These are phyloP conservation scores for Crithidia expoeki DNA, from an alignment of 208 protist species.

Conservation along the genomic window DNA sequence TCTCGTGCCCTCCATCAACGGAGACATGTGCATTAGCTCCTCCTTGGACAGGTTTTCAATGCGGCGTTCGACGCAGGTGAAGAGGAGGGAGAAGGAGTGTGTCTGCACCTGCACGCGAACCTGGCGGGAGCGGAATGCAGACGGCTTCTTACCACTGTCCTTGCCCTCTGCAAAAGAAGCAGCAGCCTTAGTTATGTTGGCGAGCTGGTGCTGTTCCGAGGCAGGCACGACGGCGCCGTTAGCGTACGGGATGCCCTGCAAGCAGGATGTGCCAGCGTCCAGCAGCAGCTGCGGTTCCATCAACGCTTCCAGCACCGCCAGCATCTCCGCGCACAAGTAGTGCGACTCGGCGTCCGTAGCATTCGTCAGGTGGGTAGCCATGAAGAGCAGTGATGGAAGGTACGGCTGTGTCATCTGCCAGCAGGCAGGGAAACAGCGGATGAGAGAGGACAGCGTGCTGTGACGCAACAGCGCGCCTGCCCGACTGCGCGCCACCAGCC, in stretches of 20 bases:
- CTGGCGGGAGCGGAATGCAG: constrained; percentile 16
- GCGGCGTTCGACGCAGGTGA: constrained; percentile 67
- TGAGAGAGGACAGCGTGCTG: constrained; percentile 56
- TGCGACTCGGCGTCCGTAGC: constrained; percentile 76
- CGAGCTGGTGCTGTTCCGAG: constrained; percentile 35
- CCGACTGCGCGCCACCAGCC: constrained; percentile 44
- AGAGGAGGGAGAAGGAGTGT: constrained; percentile 80
- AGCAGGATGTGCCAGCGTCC: constrained; percentile 60
- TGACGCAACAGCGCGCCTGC: constrained; percentile 71
- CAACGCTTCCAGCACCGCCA: constrained; percentile 85
- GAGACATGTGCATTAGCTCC: constrained; percentile 70
- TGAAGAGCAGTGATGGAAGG: constrained; percentile 58
- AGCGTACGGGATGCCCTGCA: constrained; percentile 63
- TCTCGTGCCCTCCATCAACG: constrained; percentile 57
- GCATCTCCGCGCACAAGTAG: constrained; percentile 71
- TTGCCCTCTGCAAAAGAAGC: not conserved
- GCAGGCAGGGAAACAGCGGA: constrained; percentile 77
- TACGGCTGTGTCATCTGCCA: constrained; percentile 88
- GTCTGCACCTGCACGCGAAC: constrained; percentile 65
- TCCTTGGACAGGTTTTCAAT: constrained; percentile 73
- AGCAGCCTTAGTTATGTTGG: constrained; percentile 19
- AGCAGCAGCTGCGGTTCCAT: constrained; percentile 87
- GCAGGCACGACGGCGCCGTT: constrained; percentile 40
- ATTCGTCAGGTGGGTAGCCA: constrained; percentile 52
- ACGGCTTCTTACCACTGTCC: constrained; percentile 23